phyloP scores from a whole-genome alignment of 805 yeast genomes.

The Cyberlindnera suaveolens region DNA sequence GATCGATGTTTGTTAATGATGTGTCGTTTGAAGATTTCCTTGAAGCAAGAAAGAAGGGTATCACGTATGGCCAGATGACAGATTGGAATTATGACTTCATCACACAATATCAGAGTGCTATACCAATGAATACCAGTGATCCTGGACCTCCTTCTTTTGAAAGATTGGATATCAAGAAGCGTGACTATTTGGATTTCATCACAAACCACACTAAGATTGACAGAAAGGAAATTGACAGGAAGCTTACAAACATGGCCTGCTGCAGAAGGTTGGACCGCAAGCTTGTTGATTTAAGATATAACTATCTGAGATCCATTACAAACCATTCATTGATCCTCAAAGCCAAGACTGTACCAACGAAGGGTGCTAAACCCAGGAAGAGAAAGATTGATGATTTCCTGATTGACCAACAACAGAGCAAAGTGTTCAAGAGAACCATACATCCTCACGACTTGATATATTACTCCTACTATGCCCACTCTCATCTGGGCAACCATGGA shows the following conservation, averaged over 20 bases:
- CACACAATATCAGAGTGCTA: not conserved
- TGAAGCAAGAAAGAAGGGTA: not conserved
- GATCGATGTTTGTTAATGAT: not conserved
- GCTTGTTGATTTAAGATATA: not conserved
- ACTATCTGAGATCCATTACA: not conserved
- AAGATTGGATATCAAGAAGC: conserved; percentile 1
- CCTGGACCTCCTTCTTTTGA: not conserved
- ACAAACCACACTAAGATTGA: not conserved
- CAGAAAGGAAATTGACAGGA: not conserved
- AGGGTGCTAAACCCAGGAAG: not conserved
- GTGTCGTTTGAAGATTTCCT: not conserved
- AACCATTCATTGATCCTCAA: not conserved
- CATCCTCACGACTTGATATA: not conserved
- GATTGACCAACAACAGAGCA: not conserved
- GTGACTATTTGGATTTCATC: not conserved
- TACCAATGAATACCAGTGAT: not conserved
- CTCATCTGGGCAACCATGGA: not conserved
- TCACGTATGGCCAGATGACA: not conserved
- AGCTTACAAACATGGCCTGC: not conserved
- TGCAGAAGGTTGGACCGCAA: conserved; percentile 1
- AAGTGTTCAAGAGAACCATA: not conserved
- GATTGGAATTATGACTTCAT: not conserved
- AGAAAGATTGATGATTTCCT: not conserved
- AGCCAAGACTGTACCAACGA: not conserved
- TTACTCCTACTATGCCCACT: not conserved